Evolutionary conservation across 768 basidiomycete genomes (phyloP).

Genomic region (Leccinum olivaceopallidum): DNA sequence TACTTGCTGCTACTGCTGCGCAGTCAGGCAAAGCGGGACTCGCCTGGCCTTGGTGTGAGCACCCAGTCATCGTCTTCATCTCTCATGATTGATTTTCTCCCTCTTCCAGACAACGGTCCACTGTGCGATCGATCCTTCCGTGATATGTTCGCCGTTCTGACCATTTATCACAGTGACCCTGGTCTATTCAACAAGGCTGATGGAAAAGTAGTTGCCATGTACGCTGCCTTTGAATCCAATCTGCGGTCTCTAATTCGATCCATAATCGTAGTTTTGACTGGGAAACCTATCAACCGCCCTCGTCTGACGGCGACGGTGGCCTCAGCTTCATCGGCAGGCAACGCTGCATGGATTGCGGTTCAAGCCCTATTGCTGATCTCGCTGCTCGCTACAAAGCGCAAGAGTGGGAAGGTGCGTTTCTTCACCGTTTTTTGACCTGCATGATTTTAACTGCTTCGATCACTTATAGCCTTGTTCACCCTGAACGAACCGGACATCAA

Average conservation of each 20-base stretch:
- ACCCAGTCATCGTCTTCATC: neutral
- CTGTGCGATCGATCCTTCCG: conserved; percentile 26
- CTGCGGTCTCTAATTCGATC: neutral
- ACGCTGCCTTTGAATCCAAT: conserved; percentile 1
- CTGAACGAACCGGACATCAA: conserved; percentile 40
- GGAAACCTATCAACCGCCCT: conserved; percentile 37
- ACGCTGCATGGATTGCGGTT: conserved; percentile 37
- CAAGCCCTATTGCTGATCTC: conserved; percentile 37
- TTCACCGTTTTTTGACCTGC: neutral
- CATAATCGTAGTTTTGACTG: conserved; percentile 34
- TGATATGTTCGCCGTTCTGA: conserved; percentile 1
- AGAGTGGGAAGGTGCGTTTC: conserved; percentile 31
- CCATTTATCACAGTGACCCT: conserved; percentile 21
- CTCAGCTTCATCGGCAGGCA: conserved; percentile 42
- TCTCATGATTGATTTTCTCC: neutral
- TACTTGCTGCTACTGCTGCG: conserved; percentile 20
- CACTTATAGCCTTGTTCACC: conserved; percentile 31
- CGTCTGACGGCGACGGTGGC: conserved; percentile 37
- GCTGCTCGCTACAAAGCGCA: conserved; percentile 32
- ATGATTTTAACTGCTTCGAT: neutral
- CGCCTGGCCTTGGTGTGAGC: conserved; percentile 38
- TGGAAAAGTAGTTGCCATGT: conserved; percentile 37
- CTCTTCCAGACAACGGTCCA: conserved; percentile 25
- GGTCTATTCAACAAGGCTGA: conserved; percentile 33
- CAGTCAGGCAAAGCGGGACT: conserved; percentile 40